Evolutionary conservation across 179 eudicot genomes (phyloP).

Genomic region (Monotropa hypopitys): DNA sequence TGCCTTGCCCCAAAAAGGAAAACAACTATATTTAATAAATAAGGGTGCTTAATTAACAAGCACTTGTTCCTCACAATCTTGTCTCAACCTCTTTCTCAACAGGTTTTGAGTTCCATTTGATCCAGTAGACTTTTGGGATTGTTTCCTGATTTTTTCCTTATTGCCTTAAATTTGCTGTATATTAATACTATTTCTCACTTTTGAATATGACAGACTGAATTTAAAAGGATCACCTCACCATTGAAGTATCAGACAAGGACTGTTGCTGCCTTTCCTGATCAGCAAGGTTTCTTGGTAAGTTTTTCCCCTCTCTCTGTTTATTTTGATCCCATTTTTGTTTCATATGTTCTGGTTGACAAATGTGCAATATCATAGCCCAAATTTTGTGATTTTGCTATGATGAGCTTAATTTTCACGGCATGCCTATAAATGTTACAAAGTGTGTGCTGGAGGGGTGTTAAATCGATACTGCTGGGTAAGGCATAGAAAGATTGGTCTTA

Average conservation of each 20-base stretch:
- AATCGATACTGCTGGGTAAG: background rate
- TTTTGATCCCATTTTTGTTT: background rate
- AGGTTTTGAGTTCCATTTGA: background rate
- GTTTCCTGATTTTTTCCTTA: background rate
- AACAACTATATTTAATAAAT: background rate
- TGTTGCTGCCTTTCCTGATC: conserved; percentile 89
- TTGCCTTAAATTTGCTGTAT: conserved; percentile 1
- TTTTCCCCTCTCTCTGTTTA: too few relatives aligned
- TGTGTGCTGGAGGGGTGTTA: background rate
- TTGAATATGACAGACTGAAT: conserved; percentile 45
- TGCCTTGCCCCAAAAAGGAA: background rate
- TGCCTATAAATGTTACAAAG: background rate
- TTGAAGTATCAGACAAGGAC: conserved; percentile 90
- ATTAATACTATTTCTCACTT: background rate
- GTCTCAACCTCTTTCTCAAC: background rate
- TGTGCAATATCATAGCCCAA: background rate
- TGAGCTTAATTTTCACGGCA: background rate
- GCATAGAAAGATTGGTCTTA: background rate
- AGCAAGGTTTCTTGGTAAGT: conserved; percentile 83
- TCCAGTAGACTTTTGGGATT: background rate
- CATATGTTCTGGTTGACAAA: background rate
- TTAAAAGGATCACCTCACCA: conserved; percentile 70
- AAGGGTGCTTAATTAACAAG: background rate
- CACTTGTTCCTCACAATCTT: background rate
- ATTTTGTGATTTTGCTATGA: background rate